A percentile compares a stretch with the other conserved stretches of the same genome.
These are phyloP conservation scores for Talaromyces sp. DNA, from an alignment of 2,329 filamentous ascomycete species.

Conservation along the genomic window DNA sequence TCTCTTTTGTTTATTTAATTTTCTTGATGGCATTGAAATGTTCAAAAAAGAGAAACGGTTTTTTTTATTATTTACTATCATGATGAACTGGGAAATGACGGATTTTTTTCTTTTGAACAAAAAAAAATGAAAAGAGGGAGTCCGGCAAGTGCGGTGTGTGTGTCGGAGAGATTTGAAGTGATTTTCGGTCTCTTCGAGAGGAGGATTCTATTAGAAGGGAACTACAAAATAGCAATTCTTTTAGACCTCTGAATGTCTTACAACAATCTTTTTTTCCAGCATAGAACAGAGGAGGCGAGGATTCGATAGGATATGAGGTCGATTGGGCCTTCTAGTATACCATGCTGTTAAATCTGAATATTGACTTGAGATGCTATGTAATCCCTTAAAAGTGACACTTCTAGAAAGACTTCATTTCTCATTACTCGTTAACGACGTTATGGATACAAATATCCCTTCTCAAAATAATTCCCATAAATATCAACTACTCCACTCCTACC, in stretches of 20 bases:
- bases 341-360: neutral
- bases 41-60: too few species aligned
- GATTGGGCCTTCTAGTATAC: too few species aligned
- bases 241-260: slow-evolving; percentile 3
- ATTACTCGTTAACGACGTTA: slow-evolving; percentile 25
- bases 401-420: neutral
- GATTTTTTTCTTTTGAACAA: neutral
- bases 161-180: neutral
- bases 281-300: neutral
- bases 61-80: slow-evolving; percentile 16
- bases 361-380: neutral
- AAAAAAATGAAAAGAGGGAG: slow-evolving; percentile 1
- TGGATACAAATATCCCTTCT: slow-evolving; percentile 54
- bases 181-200: neutral
- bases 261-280: neutral
- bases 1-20: slow-evolving; percentile 13
- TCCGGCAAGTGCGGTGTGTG: neutral
- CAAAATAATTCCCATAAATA: slow-evolving; percentile 56
- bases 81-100: slow-evolving; percentile 23
- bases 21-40: too few species aligned
- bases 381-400: neutral
- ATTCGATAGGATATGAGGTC: neutral
- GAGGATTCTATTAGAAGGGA: slow-evolving; percentile 8
- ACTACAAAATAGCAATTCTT: slow-evolving; percentile 6
- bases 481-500: slow-evolving; percentile 48